Conservation (phyloP, 345 rosid genomes). For the Erucastrum elatum region DNA sequence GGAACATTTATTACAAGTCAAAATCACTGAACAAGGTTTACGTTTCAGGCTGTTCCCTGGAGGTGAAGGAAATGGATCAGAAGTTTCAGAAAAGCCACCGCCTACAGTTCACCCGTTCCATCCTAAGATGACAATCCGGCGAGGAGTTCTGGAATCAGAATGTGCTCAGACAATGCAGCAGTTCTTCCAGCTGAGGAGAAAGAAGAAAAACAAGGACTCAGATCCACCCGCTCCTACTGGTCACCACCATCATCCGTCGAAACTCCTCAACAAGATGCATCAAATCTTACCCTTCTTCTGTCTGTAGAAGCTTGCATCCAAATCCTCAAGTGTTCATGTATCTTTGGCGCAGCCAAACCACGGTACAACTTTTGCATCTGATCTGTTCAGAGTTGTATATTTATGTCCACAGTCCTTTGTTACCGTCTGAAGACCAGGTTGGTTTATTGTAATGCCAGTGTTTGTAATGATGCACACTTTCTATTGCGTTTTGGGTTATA, state of each 20-base stretch:
- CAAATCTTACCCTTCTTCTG: slow-evolving; percentile 73
- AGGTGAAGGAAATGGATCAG: slow-evolving; percentile 47
- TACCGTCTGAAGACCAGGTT: slow-evolving; percentile 1
- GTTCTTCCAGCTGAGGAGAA: slow-evolving; percentile 89
- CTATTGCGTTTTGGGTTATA: background rate
- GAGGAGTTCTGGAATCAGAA: slow-evolving; percentile 74
- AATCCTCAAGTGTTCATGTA: background rate
- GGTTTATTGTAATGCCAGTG: slow-evolving; percentile 23
- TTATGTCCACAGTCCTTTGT: slow-evolving; percentile 8
- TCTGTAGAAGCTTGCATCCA: slow-evolving; percentile 42
- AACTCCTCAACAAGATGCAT: slow-evolving; percentile 75
- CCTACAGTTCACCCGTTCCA: slow-evolving; percentile 92
- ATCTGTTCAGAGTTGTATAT: slow-evolving; percentile 25
- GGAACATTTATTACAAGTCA: background rate
- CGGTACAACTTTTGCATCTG: slow-evolving; percentile 21
- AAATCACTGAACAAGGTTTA: background rate
- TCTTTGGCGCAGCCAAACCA: slow-evolving; percentile 2
- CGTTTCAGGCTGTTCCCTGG: slow-evolving; percentile 71
- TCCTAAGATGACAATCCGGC: slow-evolving; percentile 80
- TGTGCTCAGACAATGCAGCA: slow-evolving; percentile 89
- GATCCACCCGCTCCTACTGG: slow-evolving; percentile 51
- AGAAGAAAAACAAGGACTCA: slow-evolving; percentile 58
- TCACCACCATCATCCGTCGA: slow-evolving; percentile 65
- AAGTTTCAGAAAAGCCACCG: slow-evolving; percentile 58
- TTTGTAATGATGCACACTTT: slow-evolving; percentile 20